Percentiles rank a stretch among this genome's conserved stretches.
Conservation (phyloP, 768 basidiomycete species). For the Rhodotorula kratochvilovae region DNA sequence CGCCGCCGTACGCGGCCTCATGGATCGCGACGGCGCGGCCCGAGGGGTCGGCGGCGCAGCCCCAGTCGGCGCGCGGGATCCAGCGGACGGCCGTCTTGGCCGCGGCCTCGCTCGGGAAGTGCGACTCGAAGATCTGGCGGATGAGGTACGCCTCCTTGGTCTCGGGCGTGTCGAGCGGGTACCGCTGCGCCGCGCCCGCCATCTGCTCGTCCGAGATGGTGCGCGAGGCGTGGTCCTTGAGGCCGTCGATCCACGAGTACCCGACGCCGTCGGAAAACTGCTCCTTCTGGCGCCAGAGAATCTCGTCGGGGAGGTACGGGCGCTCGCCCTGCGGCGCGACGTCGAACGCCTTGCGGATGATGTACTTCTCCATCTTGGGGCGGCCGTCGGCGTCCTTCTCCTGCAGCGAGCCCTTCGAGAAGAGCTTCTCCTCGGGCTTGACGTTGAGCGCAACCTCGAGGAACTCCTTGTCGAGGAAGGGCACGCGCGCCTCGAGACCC, state of each 20-base stretch:
- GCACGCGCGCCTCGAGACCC: conserved; percentile 97
- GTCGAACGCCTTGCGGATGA: conserved; percentile 93
- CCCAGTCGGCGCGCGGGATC: conserved; percentile 68
- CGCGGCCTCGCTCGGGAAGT: conserved; percentile 76
- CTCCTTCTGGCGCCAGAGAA: conserved; percentile 98
- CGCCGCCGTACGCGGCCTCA: conserved; percentile 70
- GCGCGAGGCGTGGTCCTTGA: conserved; percentile 77
- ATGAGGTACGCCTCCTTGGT: conserved; percentile 96
- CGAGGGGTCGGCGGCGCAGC: conserved; percentile 87
- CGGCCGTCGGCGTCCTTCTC: conserved; percentile 75
- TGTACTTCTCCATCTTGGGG: conserved; percentile 98
- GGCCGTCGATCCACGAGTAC: conserved; percentile 53
- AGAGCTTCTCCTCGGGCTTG: conserved; percentile 80
- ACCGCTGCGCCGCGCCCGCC: conserved; percentile 66
- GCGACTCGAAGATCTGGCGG: conserved; percentile 83
- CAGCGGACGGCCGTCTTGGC: conserved; percentile 86
- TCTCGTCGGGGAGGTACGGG: conserved; percentile 86
- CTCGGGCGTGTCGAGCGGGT: conserved; percentile 74
- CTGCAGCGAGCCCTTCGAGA: conserved; percentile 71
- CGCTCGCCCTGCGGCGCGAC: conserved; percentile 68
- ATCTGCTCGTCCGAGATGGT: conserved; percentile 77
- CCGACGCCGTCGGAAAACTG: conserved; percentile 86
- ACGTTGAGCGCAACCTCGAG: conserved; percentile 88
- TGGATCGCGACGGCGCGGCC: conserved; percentile 94
- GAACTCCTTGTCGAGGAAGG: conserved; percentile 96